Evolutionary conservation across 805 yeast genomes (phyloP), one percentile per base, ranked within the genome.

Genomic region (Candida ulmi): DNA sequence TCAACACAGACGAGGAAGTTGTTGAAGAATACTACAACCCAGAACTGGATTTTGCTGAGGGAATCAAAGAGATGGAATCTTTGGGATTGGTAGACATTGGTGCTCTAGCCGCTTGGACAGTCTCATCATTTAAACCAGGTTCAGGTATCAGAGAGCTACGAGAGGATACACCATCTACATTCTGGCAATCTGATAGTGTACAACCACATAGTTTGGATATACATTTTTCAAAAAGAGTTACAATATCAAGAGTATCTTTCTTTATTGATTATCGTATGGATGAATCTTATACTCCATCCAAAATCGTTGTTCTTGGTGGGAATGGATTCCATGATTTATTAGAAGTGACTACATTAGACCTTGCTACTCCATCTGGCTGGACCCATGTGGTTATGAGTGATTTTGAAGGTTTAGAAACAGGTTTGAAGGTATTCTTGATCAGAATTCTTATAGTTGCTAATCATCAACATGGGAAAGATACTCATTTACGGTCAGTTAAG

Each of bases 391-490:
- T 68, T 3, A 76, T 86, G 52, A 59, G 63, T 11, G 42, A 45
- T 11, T 21, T 40, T 2, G 43, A 44, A 9, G 47, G 45, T 1
- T 25, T 35, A 2, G 80, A 74, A 39, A 75, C 76, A 3, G 72
- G 78, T 2, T 60, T 88, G 35, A 79, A 83, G 49, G 77, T 93
- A 38, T 83, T 79, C 50, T 63, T 80, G 45, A 61, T 88, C 11
- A 73, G 84, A 43, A 48, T 88, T 13, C 56, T 72, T n/a, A 69
- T 88, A 6, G 56, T 75, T 8, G 74, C 85, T 1, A 93, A 95
- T 52, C 96, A 88, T 52, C 97, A 90, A 55, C 88, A 87, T 55
- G 99, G 99, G 34, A 93, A 91, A 55, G 99, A 93, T 58, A 82
- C 96, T 1, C 98, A 88, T 58, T 66, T 93, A 11, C 63, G 99